Evolutionary conservation across 1,139 yeast species (phyloP).

Genomic region (Candida glucosophila): DNA sequence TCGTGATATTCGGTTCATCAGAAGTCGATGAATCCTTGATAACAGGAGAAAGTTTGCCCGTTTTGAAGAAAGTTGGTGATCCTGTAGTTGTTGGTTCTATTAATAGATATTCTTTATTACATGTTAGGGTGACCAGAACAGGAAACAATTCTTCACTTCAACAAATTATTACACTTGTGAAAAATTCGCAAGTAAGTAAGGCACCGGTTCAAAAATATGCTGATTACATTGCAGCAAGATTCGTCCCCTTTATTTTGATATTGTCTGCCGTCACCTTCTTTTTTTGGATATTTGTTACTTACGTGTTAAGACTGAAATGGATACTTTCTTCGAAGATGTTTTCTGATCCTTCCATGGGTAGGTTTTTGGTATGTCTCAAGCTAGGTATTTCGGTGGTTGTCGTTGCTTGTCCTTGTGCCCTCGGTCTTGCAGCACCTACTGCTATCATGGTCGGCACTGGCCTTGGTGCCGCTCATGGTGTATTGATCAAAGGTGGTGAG

Average conservation of each 20-base stretch:
- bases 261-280: conserved; percentile 59
- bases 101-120: conserved; percentile 69
- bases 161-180: conserved; percentile 78
- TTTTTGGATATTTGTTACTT: conserved; percentile 51
- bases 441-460: conserved; percentile 99
- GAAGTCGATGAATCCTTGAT: conserved; percentile 82
- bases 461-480: conserved; percentile 84
- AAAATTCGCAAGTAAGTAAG: conserved; percentile 77
- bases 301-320: conserved; percentile 6
- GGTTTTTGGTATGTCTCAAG: conserved; percentile 61
- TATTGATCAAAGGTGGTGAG: conserved; percentile 89
- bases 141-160: conserved; percentile 84
- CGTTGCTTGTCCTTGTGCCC: conserved; percentile 97
- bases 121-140: conserved; percentile 56
- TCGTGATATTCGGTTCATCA: conserved; percentile 64
- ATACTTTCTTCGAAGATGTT: conserved; percentile 50
- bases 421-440: conserved; percentile 95
- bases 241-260: conserved; percentile 68
- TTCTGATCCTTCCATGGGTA: conserved; percentile 43
- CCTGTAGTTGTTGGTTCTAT: conserved; percentile 83
- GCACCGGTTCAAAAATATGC: conserved; percentile 91
- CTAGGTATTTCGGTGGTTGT: conserved; percentile 90
- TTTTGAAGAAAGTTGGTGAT: conserved; percentile 53
- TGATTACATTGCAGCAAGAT: conserved; percentile 75
- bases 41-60: conserved; percentile 85